These are phyloP conservation scores for Magnusiomyces fungicola DNA, from an alignment of 1,139 yeast species.

Conservation along the genomic window DNA sequence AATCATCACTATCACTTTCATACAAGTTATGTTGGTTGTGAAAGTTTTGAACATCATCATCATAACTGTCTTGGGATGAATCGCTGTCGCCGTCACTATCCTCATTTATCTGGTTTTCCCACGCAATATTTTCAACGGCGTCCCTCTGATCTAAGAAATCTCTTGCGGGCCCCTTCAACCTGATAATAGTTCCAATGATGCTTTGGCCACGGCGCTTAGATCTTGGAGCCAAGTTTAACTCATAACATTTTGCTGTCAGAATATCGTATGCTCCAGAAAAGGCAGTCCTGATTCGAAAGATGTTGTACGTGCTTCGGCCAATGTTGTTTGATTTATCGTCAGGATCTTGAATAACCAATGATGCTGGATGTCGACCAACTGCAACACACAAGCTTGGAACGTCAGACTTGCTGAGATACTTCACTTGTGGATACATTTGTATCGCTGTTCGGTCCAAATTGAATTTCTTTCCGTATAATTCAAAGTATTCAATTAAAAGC, in stretches of 20 bases:
- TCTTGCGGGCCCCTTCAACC: constrained; percentile 65
- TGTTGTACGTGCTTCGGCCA: constrained; percentile 77
- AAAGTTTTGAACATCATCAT: too few relatives aligned
- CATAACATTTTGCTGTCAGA: constrained; percentile 39
- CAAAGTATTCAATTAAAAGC: constrained; percentile 84
- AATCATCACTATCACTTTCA: too few relatives aligned
- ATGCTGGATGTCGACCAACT: constrained; percentile 40
- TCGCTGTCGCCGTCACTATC: not conserved
- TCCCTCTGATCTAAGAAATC: constrained; percentile 74
- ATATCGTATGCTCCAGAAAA: constrained; percentile 89
- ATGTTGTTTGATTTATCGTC: constrained; percentile 76
- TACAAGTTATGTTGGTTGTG: too few relatives aligned
- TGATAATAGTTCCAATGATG: constrained; percentile 73
- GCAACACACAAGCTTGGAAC: constrained; percentile 52
- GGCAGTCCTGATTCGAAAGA: constrained; percentile 74
- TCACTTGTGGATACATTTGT: constrained; percentile 38
- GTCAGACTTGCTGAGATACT: constrained; percentile 50
- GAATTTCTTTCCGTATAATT: constrained; percentile 87
- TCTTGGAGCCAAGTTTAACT: constrained; percentile 48
- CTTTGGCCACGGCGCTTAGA: constrained; percentile 65
- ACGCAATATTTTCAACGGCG: constrained; percentile 39
- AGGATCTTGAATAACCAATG: constrained; percentile 85
- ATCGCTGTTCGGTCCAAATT: constrained; percentile 65
- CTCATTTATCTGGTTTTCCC: not conserved
- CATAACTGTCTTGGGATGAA: too few relatives aligned